Evolutionary conservation across 2,329 filamentous ascomycete species (phyloP).

Genomic region (Plenodomus lindquistii): DNA sequence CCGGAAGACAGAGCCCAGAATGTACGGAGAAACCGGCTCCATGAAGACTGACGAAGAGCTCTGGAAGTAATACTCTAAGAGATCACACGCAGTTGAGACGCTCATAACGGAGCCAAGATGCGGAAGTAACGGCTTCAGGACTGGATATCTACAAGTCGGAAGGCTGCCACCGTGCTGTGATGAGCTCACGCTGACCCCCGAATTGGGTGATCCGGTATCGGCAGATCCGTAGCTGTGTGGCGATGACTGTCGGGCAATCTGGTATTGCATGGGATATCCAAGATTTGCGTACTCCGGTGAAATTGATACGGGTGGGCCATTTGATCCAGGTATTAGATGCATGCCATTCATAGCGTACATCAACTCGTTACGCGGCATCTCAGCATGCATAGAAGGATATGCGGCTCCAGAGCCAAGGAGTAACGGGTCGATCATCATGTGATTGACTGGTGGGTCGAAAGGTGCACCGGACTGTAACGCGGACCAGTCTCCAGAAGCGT

Average conservation of each 20-base stretch:
- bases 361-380: slow-evolving; percentile 38
- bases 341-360: slow-evolving; percentile 45
- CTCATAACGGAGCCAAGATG: slow-evolving; percentile 81
- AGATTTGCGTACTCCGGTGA: slow-evolving; percentile 36
- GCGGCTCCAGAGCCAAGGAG: slow-evolving; percentile 36
- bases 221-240: slow-evolving; percentile 41
- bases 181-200: slow-evolving; percentile 38
- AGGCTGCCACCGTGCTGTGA: slow-evolving; percentile 33
- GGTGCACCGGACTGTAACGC: slow-evolving; percentile 28
- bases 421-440: slow-evolving; percentile 45
- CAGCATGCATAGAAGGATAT: slow-evolving; percentile 36
- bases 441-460: slow-evolving; percentile 37
- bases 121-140: slow-evolving; percentile 79
- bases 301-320: slow-evolving; percentile 33
- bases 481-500: slow-evolving; percentile 37
- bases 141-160: slow-evolving; percentile 68
- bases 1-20: slow-evolving; percentile 84
- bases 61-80: slow-evolving; percentile 88
- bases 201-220: slow-evolving; percentile 43
- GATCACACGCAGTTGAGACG: slow-evolving; percentile 78
- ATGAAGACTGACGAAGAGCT: slow-evolving; percentile 86
- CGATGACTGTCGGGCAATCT: slow-evolving; percentile 36
- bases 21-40: slow-evolving; percentile 87
- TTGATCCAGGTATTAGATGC: slow-evolving; percentile 35
- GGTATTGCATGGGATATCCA: slow-evolving; percentile 39